Conservation (phyloP, 2,329 filamentous ascomycete genomes). For the Nemania abortiva region DNA sequence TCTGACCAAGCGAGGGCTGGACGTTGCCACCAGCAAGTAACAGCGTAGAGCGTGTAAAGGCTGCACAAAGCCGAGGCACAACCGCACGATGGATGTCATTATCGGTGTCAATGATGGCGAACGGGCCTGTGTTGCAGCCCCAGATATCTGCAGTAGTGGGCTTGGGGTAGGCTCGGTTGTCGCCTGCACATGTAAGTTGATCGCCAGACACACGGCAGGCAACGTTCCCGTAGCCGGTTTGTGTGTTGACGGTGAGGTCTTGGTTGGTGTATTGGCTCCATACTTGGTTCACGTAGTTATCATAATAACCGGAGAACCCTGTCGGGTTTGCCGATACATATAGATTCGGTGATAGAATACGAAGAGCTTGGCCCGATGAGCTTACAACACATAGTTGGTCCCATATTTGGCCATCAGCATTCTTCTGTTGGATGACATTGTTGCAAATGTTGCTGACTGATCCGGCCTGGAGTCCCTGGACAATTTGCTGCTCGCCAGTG, state of each 20-base stretch:
- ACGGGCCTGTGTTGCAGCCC: constrained; percentile 64
- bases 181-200: constrained; percentile 56
- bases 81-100: constrained; percentile 58
- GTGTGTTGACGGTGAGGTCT: constrained; percentile 59
- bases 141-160: constrained; percentile 62
- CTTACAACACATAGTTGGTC: constrained; percentile 58
- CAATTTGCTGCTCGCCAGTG: constrained; percentile 54
- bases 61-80: constrained; percentile 63
- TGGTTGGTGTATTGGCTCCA: constrained; percentile 57
- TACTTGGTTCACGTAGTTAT: constrained; percentile 60
- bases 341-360: constrained; percentile 60
- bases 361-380: constrained; percentile 54
- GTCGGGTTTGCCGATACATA: constrained; percentile 54
- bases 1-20: constrained; percentile 56
- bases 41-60: constrained; percentile 61
- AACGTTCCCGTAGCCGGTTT: constrained; percentile 55
- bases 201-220: constrained; percentile 54
- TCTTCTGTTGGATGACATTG: constrained; percentile 54
- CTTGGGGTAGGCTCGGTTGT: constrained; percentile 58
- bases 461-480: constrained; percentile 55
- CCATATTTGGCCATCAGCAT: constrained; percentile 58
- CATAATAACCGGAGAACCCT: constrained; percentile 58
- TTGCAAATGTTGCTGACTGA: constrained; percentile 58
- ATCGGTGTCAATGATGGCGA: constrained; percentile 54
- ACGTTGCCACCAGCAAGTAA: constrained; percentile 60